Evolutionary conservation across 106 monocot species (phyloP), one percentile per base, ranked within the genome.

Genomic region (Alisma plantagoaquatica): DNA sequence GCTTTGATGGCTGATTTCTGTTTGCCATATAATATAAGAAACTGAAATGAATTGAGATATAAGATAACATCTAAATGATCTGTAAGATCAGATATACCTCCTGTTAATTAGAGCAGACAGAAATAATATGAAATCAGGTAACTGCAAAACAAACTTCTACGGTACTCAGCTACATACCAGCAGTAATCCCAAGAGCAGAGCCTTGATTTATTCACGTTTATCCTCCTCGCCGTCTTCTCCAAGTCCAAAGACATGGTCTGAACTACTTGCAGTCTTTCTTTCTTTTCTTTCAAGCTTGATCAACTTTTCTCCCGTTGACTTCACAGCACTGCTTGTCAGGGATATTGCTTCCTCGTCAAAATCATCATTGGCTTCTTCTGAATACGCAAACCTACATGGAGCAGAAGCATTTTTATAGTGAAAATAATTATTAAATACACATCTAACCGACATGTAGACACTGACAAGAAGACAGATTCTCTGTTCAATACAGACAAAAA

Each of bases 141-240:
- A n/a, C n/a, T n/a, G n/a, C n/a, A n/a, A n/a, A n/a, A n/a, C n/a
- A n/a, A n/a, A n/a, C n/a, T n/a, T n/a, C n/a, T n/a, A n/a, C n/a
- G n/a, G n/a, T n/a, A n/a, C n/a, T n/a, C n/a, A n/a, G n/a, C n/a
- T n/a, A n/a, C n/a, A n/a, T n/a, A n/a, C n/a, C n/a, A n/a, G n/a
- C n/a, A n/a, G n/a, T n/a, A n/a, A n/a, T n/a, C n/a, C n/a, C n/a
- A n/a, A n/a, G n/a, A n/a, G n/a, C n/a, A n/a, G n/a, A n/a, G n/a
- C n/a, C n/a, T n/a, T n/a, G n/a, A n/a, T n/a, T 75, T 75, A 88
- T 61, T 86, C 84, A 25, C 83, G 80, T 65, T 94, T 94, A 52
- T 88, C 94, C 62, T 88, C 94, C 66, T 84, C 92, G 56, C 60
- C 66, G 29, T 76, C 79, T 26, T 86, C 79, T 38, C 79, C 86